Conservation (phyloP, 768 basidiomycete species). For the Trametes villosa region DNA sequence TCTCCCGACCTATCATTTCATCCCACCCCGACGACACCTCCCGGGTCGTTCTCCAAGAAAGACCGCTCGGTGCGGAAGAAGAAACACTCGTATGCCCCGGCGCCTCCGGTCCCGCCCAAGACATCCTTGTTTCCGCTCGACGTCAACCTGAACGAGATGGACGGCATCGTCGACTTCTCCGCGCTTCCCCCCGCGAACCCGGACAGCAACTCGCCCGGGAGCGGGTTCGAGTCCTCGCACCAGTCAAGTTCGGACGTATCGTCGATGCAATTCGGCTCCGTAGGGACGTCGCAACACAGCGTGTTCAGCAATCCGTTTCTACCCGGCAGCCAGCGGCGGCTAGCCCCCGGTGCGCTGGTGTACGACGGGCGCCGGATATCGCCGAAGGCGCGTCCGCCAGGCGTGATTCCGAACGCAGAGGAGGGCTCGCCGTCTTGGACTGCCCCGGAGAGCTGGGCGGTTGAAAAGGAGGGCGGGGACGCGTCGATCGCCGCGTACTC, state of each 20-base stretch:
- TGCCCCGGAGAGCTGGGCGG: conserved; percentile 80
- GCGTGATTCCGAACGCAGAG: conserved; percentile 13
- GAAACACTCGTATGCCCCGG: conserved; percentile 32
- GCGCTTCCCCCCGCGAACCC: conserved; percentile 31
- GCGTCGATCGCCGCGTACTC: conserved; percentile 42
- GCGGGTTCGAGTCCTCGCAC: conserved; percentile 43
- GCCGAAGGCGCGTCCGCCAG: conserved; percentile 47
- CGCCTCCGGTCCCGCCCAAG: conserved; percentile 39
- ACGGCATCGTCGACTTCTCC: conserved; percentile 73
- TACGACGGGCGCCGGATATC: conserved; percentile 49
- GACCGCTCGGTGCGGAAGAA: conserved; percentile 34
- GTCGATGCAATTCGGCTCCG: conserved; percentile 36
- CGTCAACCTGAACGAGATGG: conserved; percentile 75
- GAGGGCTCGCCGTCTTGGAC: conserved; percentile 51
- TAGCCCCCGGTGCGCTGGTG: conserved; percentile 27
- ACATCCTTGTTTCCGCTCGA: conserved; percentile 56
- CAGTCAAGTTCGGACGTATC: conserved; percentile 37
- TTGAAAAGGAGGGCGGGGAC: conserved; percentile 52
- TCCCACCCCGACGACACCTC: conserved; percentile 27
- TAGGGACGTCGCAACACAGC: conserved; percentile 35
- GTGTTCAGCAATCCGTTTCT: conserved; percentile 46
- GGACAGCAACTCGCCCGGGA: conserved; percentile 45
- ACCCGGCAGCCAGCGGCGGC: conserved; percentile 31
- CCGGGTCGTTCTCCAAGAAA: conserved; percentile 23
- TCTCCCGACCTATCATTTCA: conserved; percentile 32